A percentile compares a stretch with the other conserved stretches of the same genome.
Conservation (phyloP, 225 moss, liverwort and hornwort genomes). For the Marchantia paleacea region DNA sequence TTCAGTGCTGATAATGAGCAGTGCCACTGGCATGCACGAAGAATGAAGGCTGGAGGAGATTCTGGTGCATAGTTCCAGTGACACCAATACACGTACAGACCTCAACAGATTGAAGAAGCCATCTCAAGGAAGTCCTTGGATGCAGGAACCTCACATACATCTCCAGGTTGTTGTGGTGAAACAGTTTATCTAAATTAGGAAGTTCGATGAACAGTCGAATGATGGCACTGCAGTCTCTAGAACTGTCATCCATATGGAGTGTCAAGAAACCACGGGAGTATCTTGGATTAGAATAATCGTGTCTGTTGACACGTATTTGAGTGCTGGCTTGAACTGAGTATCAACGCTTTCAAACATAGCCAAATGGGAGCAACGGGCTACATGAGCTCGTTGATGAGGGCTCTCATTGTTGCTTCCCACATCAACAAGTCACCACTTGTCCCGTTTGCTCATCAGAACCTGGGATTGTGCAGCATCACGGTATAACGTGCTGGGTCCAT, state of each 20-base stretch:
- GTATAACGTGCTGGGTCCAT: background rate
- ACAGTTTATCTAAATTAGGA: background rate
- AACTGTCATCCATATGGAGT: background rate
- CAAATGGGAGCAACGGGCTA: background rate
- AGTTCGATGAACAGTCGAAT: background rate
- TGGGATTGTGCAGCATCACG: background rate
- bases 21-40: background rate
- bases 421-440: background rate
- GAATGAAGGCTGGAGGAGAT: background rate
- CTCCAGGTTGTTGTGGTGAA: background rate
- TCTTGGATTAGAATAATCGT: no score
- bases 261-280: no score
- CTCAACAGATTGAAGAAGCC: background rate
- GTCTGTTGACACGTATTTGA: no score
- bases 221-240: background rate
- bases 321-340: background rate
- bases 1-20: no score
- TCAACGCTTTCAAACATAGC: background rate
- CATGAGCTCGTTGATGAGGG: background rate
- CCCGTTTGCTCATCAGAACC: background rate
- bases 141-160: background rate
- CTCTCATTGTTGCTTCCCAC: background rate
- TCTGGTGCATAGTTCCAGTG: background rate
- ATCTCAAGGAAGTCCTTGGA: background rate
- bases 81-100: background rate